phyloP scores from a whole-genome alignment of 139 green algal genomes.

The Coelastrella sp. region DNA sequence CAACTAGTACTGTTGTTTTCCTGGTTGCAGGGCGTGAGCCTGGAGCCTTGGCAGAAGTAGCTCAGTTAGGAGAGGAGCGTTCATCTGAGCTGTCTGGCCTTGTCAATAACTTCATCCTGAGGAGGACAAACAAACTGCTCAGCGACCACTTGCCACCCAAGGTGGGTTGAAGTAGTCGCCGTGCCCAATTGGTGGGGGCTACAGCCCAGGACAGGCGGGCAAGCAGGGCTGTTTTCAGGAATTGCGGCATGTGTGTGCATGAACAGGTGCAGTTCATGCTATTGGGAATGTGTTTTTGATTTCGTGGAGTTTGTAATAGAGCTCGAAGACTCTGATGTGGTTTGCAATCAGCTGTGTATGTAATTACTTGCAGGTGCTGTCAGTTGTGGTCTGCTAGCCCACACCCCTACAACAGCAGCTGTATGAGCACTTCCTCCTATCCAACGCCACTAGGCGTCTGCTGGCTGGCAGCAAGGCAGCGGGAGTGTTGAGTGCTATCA shows the following conservation, averaged over 20 bases:
- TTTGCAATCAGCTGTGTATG: not conserved
- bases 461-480: constrained; percentile 65
- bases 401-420: constrained; percentile 90
- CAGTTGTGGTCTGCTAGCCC: constrained; percentile 96
- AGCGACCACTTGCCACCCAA: constrained; percentile 97
- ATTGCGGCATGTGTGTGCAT: not conserved
- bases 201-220: too few species aligned
- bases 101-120: constrained; percentile 99
- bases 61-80: constrained; percentile 72
- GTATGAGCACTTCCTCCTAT: constrained; percentile 94
- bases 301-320: too few species aligned
- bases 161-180: constrained; percentile 50
- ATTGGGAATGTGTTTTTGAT: too few species aligned
- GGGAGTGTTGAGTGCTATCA: constrained; percentile 91
- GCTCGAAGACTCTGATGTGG: not conserved
- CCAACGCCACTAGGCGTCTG: constrained; percentile 83
- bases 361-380: constrained; percentile 80
- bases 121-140: constrained; percentile 96
- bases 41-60: constrained; percentile 63
- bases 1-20: not conserved
- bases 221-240: too few species aligned
- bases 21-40: constrained; percentile 57
- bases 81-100: constrained; percentile 86
- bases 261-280: not conserved
- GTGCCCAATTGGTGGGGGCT: too few species aligned